A percentile compares a stretch with the other conserved stretches of the same genome.
Conservation (phyloP, 192 early-diverging fungal species). For the Diversispora epigaea region DNA sequence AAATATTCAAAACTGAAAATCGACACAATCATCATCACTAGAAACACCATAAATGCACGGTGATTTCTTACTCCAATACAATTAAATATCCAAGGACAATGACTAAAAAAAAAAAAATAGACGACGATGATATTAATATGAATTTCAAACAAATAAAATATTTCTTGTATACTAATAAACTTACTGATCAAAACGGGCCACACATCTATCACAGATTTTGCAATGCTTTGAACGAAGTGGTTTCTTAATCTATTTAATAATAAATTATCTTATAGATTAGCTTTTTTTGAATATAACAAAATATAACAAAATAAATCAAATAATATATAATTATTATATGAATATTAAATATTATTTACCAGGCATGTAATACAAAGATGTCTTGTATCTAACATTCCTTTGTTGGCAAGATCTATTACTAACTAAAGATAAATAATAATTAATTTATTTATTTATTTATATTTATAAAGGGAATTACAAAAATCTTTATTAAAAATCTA, state of each 20-base stretch:
- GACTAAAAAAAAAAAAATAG: conserved; percentile 43
- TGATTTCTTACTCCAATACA: conserved; percentile 92
- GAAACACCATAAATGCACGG: conserved; percentile 81
- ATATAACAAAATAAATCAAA: neutral
- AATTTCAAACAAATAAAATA: neutral
- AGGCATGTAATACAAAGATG: conserved; percentile 88
- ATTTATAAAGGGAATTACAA: neutral
- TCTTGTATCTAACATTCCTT: conserved; percentile 67
- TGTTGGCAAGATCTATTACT: conserved; percentile 67
- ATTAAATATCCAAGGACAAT: conserved; percentile 97
- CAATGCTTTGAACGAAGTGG: conserved; percentile 96
- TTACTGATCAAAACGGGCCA: conserved; percentile 90
- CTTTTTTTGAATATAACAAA: conserved; percentile 16
- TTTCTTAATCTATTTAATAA: conserved; percentile 59
- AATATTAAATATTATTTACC: conserved; percentile 39
- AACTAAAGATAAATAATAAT: conserved; percentile 11
- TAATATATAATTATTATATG: no score
- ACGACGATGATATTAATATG: neutral
- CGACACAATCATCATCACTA: conserved; percentile 60
- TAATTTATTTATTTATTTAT: no score
- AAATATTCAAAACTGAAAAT: conserved; percentile 63
- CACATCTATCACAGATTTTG: conserved; percentile 88
- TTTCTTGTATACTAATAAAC: conserved; percentile 15
- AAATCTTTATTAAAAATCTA: neutral
- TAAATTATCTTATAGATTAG: neutral